Evolutionary conservation across 257 asterid species (phyloP).

Genomic region (Thymus mandschuricus): DNA sequence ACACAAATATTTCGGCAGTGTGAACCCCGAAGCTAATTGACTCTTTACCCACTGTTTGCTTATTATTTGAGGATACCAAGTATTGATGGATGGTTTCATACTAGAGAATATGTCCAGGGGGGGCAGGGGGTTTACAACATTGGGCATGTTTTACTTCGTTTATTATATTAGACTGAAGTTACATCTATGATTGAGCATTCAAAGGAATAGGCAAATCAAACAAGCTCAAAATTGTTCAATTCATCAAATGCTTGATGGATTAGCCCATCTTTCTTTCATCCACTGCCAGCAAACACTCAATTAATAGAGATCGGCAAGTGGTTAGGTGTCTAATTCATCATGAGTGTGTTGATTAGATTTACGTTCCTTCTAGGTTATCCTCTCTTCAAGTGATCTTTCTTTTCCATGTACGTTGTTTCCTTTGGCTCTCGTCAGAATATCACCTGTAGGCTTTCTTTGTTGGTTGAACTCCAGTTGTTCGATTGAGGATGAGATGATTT

Average conservation of each 20-base stretch:
- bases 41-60: background rate
- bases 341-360: background rate
- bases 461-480: background rate
- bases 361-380: background rate
- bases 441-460: background rate
- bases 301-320: background rate
- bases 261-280: too few relatives aligned
- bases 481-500: background rate
- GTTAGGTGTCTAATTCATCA: slow-evolving; percentile 5
- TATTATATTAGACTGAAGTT: too few relatives aligned
- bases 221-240: too few relatives aligned
- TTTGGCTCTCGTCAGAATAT: background rate
- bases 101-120: background rate
- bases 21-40: slow-evolving; percentile 1
- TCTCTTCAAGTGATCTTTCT: background rate
- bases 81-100: background rate
- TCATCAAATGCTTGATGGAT: too few relatives aligned
- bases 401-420: background rate
- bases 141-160: too few relatives aligned
- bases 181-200: too few relatives aligned
- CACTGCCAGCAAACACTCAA: too few relatives aligned
- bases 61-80: background rate
- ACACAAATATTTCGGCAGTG: background rate
- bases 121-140: background rate
- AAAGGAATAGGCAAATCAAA: too few relatives aligned